phyloP scores from a whole-genome alignment of 2,329 filamentous ascomycete genomes.

The Exophiala phaeomuriformis region DNA sequence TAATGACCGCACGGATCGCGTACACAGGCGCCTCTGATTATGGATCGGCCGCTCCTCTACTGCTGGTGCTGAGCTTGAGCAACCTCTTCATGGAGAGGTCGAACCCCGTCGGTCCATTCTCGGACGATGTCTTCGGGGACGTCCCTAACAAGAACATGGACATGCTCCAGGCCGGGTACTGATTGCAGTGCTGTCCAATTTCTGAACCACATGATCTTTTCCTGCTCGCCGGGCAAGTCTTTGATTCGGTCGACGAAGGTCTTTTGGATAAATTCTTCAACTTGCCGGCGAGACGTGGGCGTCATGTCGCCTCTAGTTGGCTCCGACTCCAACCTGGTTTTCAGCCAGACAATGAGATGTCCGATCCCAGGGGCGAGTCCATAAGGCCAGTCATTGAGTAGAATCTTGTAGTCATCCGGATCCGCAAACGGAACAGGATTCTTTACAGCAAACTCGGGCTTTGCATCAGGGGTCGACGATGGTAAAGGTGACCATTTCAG shows the following conservation, averaged over 20 bases:
- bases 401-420: constrained; percentile 48
- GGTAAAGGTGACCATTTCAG: constrained; percentile 43
- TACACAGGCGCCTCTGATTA: background rate
- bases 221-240: constrained; percentile 31
- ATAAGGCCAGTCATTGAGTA: constrained; percentile 60
- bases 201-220: constrained; percentile 57
- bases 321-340: constrained; percentile 44
- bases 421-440: constrained; percentile 49
- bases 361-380: constrained; percentile 48
- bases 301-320: constrained; percentile 45
- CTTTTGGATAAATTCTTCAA: constrained; percentile 44
- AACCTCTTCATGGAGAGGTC: constrained; percentile 13
- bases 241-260: constrained; percentile 43
- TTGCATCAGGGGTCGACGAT: constrained; percentile 28
- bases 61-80: background rate
- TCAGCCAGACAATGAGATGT: constrained; percentile 54
- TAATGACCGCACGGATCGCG: background rate
- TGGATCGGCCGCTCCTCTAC: background rate
- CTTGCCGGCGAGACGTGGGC: constrained; percentile 40
- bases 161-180: constrained; percentile 51
- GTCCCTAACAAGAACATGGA: constrained; percentile 48
- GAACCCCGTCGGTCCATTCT: constrained; percentile 39
- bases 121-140: constrained; percentile 39
- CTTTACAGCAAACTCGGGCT: constrained; percentile 37
- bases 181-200: constrained; percentile 57